These are phyloP conservation scores for Curvularia sp. DNA, from an alignment of 2,329 filamentous ascomycete genomes.

Conservation along the genomic window DNA sequence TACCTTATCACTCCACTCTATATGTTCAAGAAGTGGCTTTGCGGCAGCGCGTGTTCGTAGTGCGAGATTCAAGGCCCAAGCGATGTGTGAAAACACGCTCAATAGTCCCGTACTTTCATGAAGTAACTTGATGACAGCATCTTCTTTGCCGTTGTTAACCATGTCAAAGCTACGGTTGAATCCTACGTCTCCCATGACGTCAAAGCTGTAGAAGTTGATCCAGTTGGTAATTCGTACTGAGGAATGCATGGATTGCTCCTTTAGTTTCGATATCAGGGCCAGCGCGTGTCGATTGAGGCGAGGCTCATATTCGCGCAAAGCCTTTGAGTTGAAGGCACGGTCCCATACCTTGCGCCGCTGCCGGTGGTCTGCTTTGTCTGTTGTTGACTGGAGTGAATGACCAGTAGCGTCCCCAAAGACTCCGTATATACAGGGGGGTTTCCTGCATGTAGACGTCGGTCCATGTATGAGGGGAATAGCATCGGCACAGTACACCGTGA, in stretches of 20 bases:
- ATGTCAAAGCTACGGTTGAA: slow-evolving; percentile 54
- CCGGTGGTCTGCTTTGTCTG: slow-evolving; percentile 42
- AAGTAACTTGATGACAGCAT: slow-evolving; percentile 35
- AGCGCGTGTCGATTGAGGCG: slow-evolving; percentile 42
- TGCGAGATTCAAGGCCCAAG: slow-evolving; percentile 31
- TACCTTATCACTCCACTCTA: slow-evolving; percentile 35
- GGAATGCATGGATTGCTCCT: slow-evolving; percentile 25
- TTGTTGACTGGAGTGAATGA: slow-evolving; percentile 37
- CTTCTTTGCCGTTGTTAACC: slow-evolving; percentile 41
- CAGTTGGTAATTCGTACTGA: slow-evolving; percentile 42
- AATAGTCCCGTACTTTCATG: slow-evolving; percentile 36
- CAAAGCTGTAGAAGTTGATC: slow-evolving; percentile 56
- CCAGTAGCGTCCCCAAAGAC: slow-evolving; percentile 26
- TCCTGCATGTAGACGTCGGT: slow-evolving; percentile 40
- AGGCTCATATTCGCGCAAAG: slow-evolving; percentile 48
- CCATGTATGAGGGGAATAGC: slow-evolving; percentile 43
- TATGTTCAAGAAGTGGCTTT: slow-evolving; percentile 34
- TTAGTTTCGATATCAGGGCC: slow-evolving; percentile 36
- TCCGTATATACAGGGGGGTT: slow-evolving; percentile 38
- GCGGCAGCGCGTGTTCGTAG: slow-evolving; percentile 28
- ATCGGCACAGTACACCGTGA: slow-evolving; percentile 39
- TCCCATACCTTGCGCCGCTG: slow-evolving; percentile 45
- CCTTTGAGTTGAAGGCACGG: slow-evolving; percentile 43
- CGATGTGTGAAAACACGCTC: slow-evolving; percentile 32
- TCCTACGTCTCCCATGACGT: slow-evolving; percentile 59